Base-by-base conservation (phyloP, 2,329 filamentous ascomycete species). In the Phialophora chinensis region DNA sequence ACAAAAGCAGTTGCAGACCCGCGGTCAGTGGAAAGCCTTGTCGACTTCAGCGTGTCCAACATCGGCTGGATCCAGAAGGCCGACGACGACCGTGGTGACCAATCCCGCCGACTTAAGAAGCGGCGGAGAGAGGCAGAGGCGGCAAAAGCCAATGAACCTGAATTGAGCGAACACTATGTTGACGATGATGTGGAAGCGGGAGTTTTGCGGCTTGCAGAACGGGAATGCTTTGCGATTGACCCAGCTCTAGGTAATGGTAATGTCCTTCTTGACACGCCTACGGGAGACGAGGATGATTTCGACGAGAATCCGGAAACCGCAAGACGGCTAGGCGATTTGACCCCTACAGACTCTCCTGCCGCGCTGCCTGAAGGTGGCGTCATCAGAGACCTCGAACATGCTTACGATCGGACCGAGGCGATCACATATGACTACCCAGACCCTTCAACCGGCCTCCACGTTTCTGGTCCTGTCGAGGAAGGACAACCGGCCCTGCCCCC, bases 21-120 rank as follows among this genome's bases (percentile, higher is more conserved):
- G 60, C 88, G 95, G 67, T 97, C 93, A 74, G 88, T 97, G 5
- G 94, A 98, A 77, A 90, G 88, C 27, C 84, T 98, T 25, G 92
- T 98, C 8, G 93, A 98, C 75, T 97, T 97, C 77, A 88, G 91
- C 29, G 84, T 91, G 49, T 94, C 96, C 61, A 99, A 99, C 76
- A 82, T 96, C 29, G 86, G 85, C 50, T 97, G 93, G 92, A 81
- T 98, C 56, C 85, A 86, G 60, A 87, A 87, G 63, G 82, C 80
- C 31, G 81, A 79, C n/a, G 80, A 83, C 65, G 80, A 85, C 66
- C 76, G 79, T 69, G 66, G 58, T 8, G 74, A 81, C 52, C 81
- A 82, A 54, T 82, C 79, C 6, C 75, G 77, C 17, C 79, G 81
- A 31, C 75, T 86, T 65, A 78, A 79, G 62, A 80, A 79, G 65